Evolutionary conservation across 2,329 filamentous ascomycete species (phyloP).

Genomic region (Coleophoma crateriformis): DNA sequence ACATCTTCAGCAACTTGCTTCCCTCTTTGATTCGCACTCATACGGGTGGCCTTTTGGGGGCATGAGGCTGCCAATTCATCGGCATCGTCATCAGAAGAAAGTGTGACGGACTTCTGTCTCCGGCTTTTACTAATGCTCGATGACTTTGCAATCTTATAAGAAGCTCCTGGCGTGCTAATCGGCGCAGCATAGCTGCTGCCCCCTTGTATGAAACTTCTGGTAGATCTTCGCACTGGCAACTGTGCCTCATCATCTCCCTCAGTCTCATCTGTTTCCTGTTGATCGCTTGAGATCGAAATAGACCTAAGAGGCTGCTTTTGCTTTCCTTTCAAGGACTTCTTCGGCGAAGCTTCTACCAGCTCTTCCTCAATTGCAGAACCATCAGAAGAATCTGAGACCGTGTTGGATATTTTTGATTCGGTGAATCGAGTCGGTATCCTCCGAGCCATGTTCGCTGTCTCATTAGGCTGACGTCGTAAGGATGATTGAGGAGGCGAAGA

Average conservation of each 20-base stretch:
- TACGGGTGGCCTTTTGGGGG: background rate
- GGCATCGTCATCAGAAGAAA: slow-evolving; percentile 4
- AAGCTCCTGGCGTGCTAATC: slow-evolving; percentile 1
- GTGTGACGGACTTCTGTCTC: background rate
- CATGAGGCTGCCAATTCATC: background rate
- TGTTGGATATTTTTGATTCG: no score
- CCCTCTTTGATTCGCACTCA: background rate
- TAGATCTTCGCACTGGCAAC: slow-evolving; percentile 2
- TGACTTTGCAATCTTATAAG: background rate
- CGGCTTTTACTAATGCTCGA: background rate
- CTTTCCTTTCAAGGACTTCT: background rate
- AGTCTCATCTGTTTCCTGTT: background rate
- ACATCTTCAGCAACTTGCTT: background rate
- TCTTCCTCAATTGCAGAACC: background rate
- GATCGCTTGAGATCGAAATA: background rate
- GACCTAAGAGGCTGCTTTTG: background rate
- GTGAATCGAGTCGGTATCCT: no score
- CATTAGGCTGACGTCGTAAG: no score
- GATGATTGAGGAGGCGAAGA: background rate
- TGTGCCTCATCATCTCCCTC: background rate
- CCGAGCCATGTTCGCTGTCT: no score
- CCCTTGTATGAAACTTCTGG: slow-evolving; percentile 1
- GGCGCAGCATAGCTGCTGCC: background rate
- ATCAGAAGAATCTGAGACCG: background rate
- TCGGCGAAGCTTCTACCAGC: background rate